Evolutionary conservation across 805 yeast genomes (phyloP), one percentile per base, ranked within the genome.

Genomic region (Maudiozyma turicensis): DNA sequence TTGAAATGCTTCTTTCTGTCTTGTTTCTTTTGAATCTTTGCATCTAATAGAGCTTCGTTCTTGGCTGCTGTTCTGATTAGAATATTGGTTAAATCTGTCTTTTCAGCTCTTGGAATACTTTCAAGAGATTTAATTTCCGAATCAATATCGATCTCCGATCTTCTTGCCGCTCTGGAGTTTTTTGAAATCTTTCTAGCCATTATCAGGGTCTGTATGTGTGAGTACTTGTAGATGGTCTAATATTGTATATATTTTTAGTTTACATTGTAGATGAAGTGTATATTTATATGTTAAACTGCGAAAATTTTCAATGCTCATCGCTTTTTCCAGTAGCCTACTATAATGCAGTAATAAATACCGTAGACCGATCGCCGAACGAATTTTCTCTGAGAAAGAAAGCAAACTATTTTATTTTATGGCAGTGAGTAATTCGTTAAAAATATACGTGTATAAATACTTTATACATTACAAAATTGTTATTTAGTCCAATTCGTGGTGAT

Each of bases 111-210:
- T 44, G 87, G 83, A 15, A 83, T 64, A 10, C 68, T 63, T 28
- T 72, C 69, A 34, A 84, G 68, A 7, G 74, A 72, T 53, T 72
- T 76, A 8, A 75, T 75, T 57, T 74, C 77, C 1, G 75, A 70
- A 15, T 68, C 73, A 3, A 60, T 67, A 11, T 69, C 64, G 14
- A 45, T 32, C 51, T 73, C 77, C 6, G 82, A 84, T 62, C 88
- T 73, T 68, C 90, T 79, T 2, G 93, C 90, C 2, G 89, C 88
- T 69, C 93, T 75, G 42, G 89, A 81, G 52, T 76, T 80, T 55
- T 82, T 55, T 7, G 45, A 43, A 8, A 48, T 44, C 45, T 49
- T 49, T 13, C 20, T 52, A 32, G 55, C 58, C 59, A 56, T 55
- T 2, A n/a, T 35, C 10, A 41, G 8, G 14, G 32, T 35, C 2